Conservation (phyloP, 352 stramenopile genomes). For the Pythium dissotocum region DNA sequence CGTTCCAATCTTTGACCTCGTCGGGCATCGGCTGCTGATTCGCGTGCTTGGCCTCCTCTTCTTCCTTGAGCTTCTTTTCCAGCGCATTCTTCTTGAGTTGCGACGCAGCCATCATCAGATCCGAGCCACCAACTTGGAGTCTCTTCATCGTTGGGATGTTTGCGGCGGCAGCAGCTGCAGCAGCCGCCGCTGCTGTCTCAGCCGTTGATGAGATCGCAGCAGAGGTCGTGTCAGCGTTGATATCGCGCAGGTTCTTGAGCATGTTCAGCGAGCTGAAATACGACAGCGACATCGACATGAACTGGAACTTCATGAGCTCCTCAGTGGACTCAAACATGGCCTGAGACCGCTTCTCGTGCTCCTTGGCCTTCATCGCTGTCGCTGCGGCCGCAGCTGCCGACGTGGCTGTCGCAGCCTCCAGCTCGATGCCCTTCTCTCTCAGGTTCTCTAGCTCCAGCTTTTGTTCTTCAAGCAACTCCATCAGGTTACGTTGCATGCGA, state of each 20-base stretch:
- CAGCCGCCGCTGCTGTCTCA: constrained; percentile 85
- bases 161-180: constrained; percentile 81
- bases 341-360: constrained; percentile 89
- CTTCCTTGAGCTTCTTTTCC: constrained; percentile 46
- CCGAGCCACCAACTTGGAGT: constrained; percentile 59
- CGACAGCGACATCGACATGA: constrained; percentile 95
- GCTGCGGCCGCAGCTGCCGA: constrained; percentile 89
- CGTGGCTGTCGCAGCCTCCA: constrained; percentile 90
- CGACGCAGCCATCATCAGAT: constrained; percentile 59
- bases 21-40: constrained; percentile 69
- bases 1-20: constrained; percentile 77
- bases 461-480: constrained; percentile 93
- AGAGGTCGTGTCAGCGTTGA: constrained; percentile 92
- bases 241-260: constrained; percentile 92
- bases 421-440: constrained; percentile 89
- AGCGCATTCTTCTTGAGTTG: constrained; percentile 83
- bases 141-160: constrained; percentile 85
- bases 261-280: constrained; percentile 96
- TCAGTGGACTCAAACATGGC: constrained; percentile 94
- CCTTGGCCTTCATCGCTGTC: constrained; percentile 89
- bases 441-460: constrained; percentile 92
- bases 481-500: constrained; percentile 90
- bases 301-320: constrained; percentile 97
- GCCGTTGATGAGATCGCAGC: constrained; percentile 86
- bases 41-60: constrained; percentile 55